These are phyloP conservation scores for Leccinum boreale DNA, from an alignment of 768 basidiomycete genomes.

Conservation along the genomic window DNA sequence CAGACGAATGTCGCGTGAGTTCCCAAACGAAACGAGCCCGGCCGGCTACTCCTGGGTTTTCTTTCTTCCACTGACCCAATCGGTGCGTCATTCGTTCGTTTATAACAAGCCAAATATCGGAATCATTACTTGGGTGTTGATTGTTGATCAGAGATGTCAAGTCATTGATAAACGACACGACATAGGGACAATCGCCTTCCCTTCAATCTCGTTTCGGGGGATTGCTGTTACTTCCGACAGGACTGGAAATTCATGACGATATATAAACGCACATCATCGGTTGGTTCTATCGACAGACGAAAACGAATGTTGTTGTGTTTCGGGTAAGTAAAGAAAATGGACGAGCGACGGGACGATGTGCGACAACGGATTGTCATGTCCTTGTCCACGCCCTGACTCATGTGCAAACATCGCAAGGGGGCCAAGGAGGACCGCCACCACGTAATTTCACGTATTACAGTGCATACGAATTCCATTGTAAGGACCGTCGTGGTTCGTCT, in stretches of 20 bases:
- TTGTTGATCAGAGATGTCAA: not conserved
- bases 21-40: too few relatives aligned
- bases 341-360: not conserved
- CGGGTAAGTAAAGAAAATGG: not conserved
- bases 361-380: too few relatives aligned
- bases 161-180: not conserved
- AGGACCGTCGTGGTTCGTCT: slow-evolving; percentile 44
- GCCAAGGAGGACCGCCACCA: not conserved
- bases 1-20: too few relatives aligned
- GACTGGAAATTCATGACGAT: not conserved
- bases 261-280: not conserved
- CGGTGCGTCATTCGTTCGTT: not conserved
- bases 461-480: slow-evolving; percentile 25
- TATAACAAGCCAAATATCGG: not conserved
- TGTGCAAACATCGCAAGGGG: too few relatives aligned
- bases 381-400: too few relatives aligned
- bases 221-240: not conserved
- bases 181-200: not conserved
- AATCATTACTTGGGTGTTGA: not conserved
- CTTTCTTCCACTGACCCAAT: too few relatives aligned
- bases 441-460: not conserved
- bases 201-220: not conserved
- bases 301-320: not conserved
- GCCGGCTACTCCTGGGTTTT: too few relatives aligned
- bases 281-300: not conserved